Evolutionary conservation across 495 filamentous ascomycete genomes (phyloP), one percentile per base, ranked within the genome.

Genomic region (Aspergillus sclerotiicarbonarius): DNA sequence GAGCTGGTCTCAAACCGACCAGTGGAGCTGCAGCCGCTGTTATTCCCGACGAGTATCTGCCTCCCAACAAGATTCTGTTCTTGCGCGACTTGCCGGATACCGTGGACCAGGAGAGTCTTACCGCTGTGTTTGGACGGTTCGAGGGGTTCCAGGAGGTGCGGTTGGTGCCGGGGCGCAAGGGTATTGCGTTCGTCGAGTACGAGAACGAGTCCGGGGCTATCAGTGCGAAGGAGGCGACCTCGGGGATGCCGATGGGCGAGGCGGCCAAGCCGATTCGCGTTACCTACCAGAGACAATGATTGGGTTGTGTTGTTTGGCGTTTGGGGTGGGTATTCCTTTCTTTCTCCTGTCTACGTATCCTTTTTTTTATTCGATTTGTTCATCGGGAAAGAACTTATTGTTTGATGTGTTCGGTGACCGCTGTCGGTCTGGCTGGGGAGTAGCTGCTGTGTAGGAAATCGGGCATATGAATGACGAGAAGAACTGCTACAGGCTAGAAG

Each of bases 41-140:
- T 48, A 85, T 98, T 15, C 94, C 94, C 2, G 95, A 97, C 82
- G 94, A 99, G 74, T 98, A 95, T 69, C 84, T 98, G 0, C 94
- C 92, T 3, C 93, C 95, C 46, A 99, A 98, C 82, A 96, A 95
- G 75, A 94, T 91, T 59, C 82, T 99, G n/a, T 96, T 98, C 80
- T 78, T 98, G 51, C 91, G 92, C 73, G 91, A 96, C 64, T 67
- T 99, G 47, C 93, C 95, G 15, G 91, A 95, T 61, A 89, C 91
- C 56, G 90, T 88, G 63, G 88, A 87, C 72, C 84, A 88, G 68
- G 92, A 94, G 51, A 82, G 76, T 39, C 86, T 98, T 43, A 86
- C 84, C 0, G 82, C 80, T 21, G 84, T 97, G 55, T 99, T 97
- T 77, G 84, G 84, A 39, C 85, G 87, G 35, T 99, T 94, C 76